Base-by-base conservation (phyloP, 345 rosid species). In the Eucalyptus regnans region DNA sequence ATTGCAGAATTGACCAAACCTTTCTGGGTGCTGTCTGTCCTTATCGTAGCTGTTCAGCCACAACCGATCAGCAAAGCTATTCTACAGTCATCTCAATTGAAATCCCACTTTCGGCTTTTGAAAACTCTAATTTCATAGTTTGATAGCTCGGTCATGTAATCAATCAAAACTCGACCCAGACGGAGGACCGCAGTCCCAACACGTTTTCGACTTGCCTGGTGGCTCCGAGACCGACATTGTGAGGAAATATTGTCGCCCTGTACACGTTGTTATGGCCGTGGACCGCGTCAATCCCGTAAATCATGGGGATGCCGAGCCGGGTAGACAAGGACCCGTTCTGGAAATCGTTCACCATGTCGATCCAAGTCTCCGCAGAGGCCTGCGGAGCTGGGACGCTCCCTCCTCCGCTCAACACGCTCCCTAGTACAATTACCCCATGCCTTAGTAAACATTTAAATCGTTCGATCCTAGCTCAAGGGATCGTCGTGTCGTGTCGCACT, bases 221-320 rank as follows among this genome's bases (percentile, higher is more conserved):
- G 86, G 96, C 97, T 52, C 99, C 98, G 16, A 97, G 95, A 12
- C 97, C 98, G 12, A 97, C 90, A 64, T 97, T 97, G 89, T 97
- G 99, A 46, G 99, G 99, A 87, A 97, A 96, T 3, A 97, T 86
- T 11, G 99, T 97, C 23, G 99, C 97, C n/a, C 96, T 95, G 89
- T 95, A 96, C 51, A 96, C 95, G 90, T 92, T 94, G 91, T 90
- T 95, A 90, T 96, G 94, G 16, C 99, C 98, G 89, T 97, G 99
- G 91, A 97, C 97, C 31, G 96, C 97, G 92, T 97, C 99, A 83
- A 97, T 92, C 62, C 97, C 95, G 89, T 97, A 96, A n/a, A 97
- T 93, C 94, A 95, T 48, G 11, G 98, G 99, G 92, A 97, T 95
- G 29, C 97, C 97, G 8, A 97, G 96, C 43, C 99, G 91, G 8